A percentile compares a stretch with the other conserved stretches of the same genome.
Conservation (phyloP, 1,284 basidiomycete genomes). For the Ustilago trichophora region DNA sequence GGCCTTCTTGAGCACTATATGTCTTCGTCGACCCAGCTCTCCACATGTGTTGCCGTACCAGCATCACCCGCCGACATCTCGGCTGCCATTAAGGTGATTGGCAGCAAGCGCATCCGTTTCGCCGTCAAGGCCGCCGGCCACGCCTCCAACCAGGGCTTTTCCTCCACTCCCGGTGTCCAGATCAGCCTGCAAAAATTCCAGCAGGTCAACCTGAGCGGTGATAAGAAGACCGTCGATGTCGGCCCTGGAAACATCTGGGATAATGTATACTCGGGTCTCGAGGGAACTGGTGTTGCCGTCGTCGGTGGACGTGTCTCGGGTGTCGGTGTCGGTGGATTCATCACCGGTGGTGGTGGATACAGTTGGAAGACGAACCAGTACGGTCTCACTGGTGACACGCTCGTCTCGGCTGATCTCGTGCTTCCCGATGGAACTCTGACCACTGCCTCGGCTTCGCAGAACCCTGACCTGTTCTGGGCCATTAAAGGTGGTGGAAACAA, state of each 20-base stretch:
- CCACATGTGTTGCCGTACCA: slow-evolving; percentile 47
- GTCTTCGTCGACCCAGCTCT: slow-evolving; percentile 23
- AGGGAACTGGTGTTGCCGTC: slow-evolving; percentile 32
- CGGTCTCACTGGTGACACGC: slow-evolving; percentile 46
- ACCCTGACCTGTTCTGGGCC: slow-evolving; percentile 51
- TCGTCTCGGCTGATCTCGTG: slow-evolving; percentile 47
- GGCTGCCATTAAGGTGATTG: slow-evolving; percentile 46
- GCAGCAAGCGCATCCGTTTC: slow-evolving; percentile 42
- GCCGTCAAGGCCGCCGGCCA: slow-evolving; percentile 47
- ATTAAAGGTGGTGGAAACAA: slow-evolving; percentile 53
- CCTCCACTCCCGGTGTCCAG: slow-evolving; percentile 49
- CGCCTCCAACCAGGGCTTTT: slow-evolving; percentile 54
- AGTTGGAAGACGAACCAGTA: slow-evolving; percentile 53
- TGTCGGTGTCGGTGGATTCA: slow-evolving; percentile 55
- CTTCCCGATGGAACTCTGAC: slow-evolving; percentile 46
- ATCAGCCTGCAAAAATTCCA: slow-evolving; percentile 49
- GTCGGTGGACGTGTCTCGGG: slow-evolving; percentile 54
- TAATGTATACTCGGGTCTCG: slow-evolving; percentile 43
- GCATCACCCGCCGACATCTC: slow-evolving; percentile 42
- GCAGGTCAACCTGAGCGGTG: slow-evolving; percentile 33
- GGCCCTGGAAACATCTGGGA: slow-evolving; percentile 54
- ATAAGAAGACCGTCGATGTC: slow-evolving; percentile 50
- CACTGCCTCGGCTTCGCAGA: slow-evolving; percentile 31
- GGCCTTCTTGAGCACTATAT: slow-evolving; percentile 40
- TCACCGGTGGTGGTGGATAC: slow-evolving; percentile 52